Conservation (phyloP, 352 stramenopile species). For the Phytophthora vignae region DNA sequence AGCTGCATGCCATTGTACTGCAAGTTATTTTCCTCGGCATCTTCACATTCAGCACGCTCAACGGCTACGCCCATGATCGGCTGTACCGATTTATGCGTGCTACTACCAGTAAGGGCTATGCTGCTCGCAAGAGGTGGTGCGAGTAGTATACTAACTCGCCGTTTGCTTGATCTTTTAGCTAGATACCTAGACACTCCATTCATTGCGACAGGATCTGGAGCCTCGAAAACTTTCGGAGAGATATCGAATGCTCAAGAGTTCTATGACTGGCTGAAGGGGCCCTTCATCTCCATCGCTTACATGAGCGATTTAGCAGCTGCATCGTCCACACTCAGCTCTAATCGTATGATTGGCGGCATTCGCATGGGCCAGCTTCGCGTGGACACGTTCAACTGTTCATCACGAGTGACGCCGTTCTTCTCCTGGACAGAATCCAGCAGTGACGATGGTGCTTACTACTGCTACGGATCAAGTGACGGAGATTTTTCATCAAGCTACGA, state of each 20-base stretch:
- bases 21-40: slow-evolving; percentile 56
- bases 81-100: slow-evolving; percentile 47
- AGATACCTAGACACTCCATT: slow-evolving; percentile 26
- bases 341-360: slow-evolving; percentile 51
- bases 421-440: slow-evolving; percentile 3
- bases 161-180: neutral
- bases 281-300: slow-evolving; percentile 23
- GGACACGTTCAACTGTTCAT: slow-evolving; percentile 41
- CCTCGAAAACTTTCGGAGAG: slow-evolving; percentile 19
- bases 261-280: slow-evolving; percentile 24
- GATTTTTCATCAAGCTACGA: slow-evolving; percentile 23
- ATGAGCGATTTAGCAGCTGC: neutral
- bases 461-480: slow-evolving; percentile 23
- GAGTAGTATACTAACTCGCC: neutral
- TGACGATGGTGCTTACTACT: slow-evolving; percentile 7
- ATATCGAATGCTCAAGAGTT: slow-evolving; percentile 17
- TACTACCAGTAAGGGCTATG: slow-evolving; percentile 37
- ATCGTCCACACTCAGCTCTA: slow-evolving; percentile 27
- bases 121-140: neutral
- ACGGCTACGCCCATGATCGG: slow-evolving; percentile 39
- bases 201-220: slow-evolving; percentile 9
- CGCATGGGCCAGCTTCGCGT: slow-evolving; percentile 60
- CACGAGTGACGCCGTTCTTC: slow-evolving; percentile 42
- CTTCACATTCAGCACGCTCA: slow-evolving; percentile 45
- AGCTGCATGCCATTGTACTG: slow-evolving; percentile 58